Evolutionary conservation across 495 filamentous ascomycete species (phyloP), one percentile per base, ranked within the genome.

Genomic region (Lasiosphaeris hirsuta): DNA sequence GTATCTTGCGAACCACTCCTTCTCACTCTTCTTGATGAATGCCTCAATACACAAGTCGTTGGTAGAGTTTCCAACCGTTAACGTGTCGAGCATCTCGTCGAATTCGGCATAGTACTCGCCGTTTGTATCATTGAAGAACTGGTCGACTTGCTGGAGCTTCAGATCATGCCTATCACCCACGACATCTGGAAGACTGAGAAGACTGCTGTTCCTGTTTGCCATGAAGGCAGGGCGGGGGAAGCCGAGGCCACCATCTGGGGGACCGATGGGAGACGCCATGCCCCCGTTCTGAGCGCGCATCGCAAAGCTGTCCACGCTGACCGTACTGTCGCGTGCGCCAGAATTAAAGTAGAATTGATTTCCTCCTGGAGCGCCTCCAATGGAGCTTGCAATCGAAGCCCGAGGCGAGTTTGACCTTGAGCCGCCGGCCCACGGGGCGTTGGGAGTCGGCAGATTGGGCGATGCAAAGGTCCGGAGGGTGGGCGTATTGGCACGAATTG

Each of bases 71-170:
- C 77, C 78, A 41, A 73, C 76, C 19, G 77, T 79, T 10, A 87
- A 71, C 14, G 67, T 58, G 1, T 80, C 74, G 4, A 84, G 75
- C 59, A 80, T 75, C 67, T 80, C 78, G 46, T 82, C 76, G 56
- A 86, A 88, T 39, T 71, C 71, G 19, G 75, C 67, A 18, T 81
- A 80, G 68, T 82, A 87, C 23, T 78, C 62, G 11, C 82, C 82
- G 19, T 75, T 80, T 5, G 78, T 75, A 64, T 88, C 85, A n/a
- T 80, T 86, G 71, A 88, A 88, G 72, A 81, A 84, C 23, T 84
- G 84, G 57, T 86, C 81, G 14, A 86, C 81, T 57, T 85, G 80
- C 58, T 87, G 84, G 19, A 87, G 76, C 62, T 79, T 74, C 62
- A 81, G 82, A 57, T 88, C 83, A 23, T 81, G 82, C 58, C 81